phyloP scores from a whole-genome alignment of 768 basidiomycete genomes.

The Suillus alpinus region DNA sequence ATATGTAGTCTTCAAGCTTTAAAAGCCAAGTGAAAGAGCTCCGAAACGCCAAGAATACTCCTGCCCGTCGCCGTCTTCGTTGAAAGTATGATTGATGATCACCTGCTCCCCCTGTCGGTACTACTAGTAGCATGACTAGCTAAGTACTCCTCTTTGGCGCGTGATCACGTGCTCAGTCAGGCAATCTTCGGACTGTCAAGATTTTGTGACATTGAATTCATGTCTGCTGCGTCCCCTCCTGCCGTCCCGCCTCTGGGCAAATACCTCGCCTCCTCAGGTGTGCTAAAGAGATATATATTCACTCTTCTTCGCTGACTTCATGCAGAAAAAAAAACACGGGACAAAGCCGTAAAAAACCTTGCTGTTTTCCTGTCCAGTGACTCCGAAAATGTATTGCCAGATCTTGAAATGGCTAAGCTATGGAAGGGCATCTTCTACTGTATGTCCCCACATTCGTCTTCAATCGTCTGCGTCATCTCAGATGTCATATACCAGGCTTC shows the following conservation, averaged over 20 bases:
- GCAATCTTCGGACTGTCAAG: constrained; percentile 1
- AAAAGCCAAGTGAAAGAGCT: not conserved
- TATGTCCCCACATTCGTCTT: constrained; percentile 32
- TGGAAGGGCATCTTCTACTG: constrained; percentile 99
- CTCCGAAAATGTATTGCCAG: constrained; percentile 53
- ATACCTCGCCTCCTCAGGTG: constrained; percentile 90
- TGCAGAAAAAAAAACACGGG: constrained; percentile 86
- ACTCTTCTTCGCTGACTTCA: not conserved
- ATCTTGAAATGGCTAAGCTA: constrained; percentile 81
- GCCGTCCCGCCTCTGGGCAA: constrained; percentile 74
- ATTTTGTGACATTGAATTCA: constrained; percentile 25
- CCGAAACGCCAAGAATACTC: not conserved
- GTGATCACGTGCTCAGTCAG: not conserved
- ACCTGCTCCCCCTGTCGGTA: not conserved
- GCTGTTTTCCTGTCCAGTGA: constrained; percentile 74
- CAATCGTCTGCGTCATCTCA: not conserved
- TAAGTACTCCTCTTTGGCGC: not conserved
- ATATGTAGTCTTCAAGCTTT: not conserved
- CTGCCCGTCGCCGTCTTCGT: not conserved
- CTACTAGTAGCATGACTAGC: too few species aligned
- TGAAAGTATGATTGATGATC: not conserved
- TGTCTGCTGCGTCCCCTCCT: constrained; percentile 32
- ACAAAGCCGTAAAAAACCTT: constrained; percentile 84
- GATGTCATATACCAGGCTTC: constrained; percentile 58
- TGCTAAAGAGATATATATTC: constrained; percentile 16